These are phyloP conservation scores for Medicago lupulina DNA, from an alignment of 306 rosid species.

Conservation along the genomic window DNA sequence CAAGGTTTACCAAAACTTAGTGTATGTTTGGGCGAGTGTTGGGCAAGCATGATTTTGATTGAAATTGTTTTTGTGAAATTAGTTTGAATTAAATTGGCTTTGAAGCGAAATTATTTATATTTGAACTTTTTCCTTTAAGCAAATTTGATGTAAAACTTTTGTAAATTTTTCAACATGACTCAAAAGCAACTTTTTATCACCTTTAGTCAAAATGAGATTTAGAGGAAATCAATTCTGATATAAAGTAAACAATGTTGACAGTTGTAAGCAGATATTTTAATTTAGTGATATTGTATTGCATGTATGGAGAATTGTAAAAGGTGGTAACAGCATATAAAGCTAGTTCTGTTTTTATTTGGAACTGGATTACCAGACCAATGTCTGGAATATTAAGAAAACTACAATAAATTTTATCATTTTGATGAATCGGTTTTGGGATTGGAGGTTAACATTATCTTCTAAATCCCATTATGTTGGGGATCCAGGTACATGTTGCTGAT, in stretches of 20 bases:
- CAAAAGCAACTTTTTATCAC: not conserved
- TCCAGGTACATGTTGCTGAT: slow-evolving; percentile 89
- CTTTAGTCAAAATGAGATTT: not conserved
- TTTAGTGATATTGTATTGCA: slow-evolving; percentile 13
- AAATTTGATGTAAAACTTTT: not conserved
- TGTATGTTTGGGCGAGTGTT: not conserved
- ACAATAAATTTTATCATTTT: slow-evolving; percentile 8
- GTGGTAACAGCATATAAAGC: slow-evolving; percentile 12
- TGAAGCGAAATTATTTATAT: not conserved
- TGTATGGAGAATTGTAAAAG: slow-evolving; percentile 9
- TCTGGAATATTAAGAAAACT: not conserved
- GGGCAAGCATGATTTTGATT: not conserved
- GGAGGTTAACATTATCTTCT: slow-evolving; percentile 10
- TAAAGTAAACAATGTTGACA: not conserved
- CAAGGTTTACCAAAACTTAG: not conserved
- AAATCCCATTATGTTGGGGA: slow-evolving; percentile 38
- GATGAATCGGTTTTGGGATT: slow-evolving; percentile 24
- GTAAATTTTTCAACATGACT: not conserved
- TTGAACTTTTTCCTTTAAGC: not conserved
- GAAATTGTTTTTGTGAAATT: not conserved
- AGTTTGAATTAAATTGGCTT: not conserved
- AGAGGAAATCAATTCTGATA: slow-evolving; percentile 1
- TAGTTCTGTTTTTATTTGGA: not conserved
- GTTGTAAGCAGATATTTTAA: slow-evolving; percentile 1
- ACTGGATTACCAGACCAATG: not conserved